Base-by-base conservation (phyloP, 2,329 filamentous ascomycete species). In the Penicillium sclerotigenum region DNA sequence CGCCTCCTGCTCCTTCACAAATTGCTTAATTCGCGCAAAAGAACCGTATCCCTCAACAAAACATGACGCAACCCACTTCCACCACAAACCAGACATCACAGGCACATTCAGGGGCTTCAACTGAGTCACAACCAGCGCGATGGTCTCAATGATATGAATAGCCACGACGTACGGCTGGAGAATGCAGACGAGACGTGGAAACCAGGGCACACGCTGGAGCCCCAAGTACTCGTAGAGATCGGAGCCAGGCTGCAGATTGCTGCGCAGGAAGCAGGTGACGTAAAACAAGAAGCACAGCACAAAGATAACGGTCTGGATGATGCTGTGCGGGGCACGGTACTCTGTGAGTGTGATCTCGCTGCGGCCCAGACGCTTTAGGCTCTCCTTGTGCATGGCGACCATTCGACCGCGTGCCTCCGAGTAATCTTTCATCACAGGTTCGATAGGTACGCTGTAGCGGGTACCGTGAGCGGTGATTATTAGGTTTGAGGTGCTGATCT, bases 301-400 rank as follows among this genome's bases (percentile, higher is more conserved):
- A 57, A 89, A 84, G 43, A 85, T 75, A 20, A 82, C 65, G 7
- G 79, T 65, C 37, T 87, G 83, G 14, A 78, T 61, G 14, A 78
- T 61, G 65, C 78, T 82, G 65, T 66, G 75, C 0, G 81, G 82
- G 2, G 63, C 83, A 68, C 68, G 71, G 68, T 77, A 84, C 61
- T 73, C 83, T 71, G 75, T 79, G 54, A 87, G 72, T 0, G 77
- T 77, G 50, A 85, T 78, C 54, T 81, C 78, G 56, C 79, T 82
- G 37, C 88, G 79, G 16, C 83, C 85, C 13, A 96, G 82, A 1
- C 75, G 81, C 31, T 75, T 64, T 33, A 88, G 80, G 26, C 82
- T 80, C 11, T 82, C 79, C 56, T 81, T 74, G 68, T 87, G 85
- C 85, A 97, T 89, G 49, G 86, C 84, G 47, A 95, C 85, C 38